These are phyloP conservation scores for Gastrodia elata DNA, from an alignment of 106 monocot species.

Conservation along the genomic window DNA sequence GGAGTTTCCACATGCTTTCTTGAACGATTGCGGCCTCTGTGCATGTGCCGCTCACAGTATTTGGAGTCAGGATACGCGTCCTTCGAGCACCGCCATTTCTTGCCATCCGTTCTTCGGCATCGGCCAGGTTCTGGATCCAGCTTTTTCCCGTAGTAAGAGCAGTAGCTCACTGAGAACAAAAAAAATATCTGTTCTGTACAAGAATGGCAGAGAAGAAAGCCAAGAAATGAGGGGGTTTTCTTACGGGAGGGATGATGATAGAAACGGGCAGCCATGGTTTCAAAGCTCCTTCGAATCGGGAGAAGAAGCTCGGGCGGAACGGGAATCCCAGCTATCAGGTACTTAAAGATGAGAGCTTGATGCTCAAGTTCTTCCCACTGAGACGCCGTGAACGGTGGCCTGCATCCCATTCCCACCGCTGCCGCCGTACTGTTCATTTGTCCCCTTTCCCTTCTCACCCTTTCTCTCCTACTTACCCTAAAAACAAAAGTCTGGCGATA, in stretches of 20 bases:
- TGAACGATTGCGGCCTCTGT: slow-evolving; percentile 82
- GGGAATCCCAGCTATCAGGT: slow-evolving; percentile 31
- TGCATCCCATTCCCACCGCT: slow-evolving; percentile 7
- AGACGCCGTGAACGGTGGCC: slow-evolving; percentile 37
- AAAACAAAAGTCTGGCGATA: neutral
- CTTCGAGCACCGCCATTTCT: slow-evolving; percentile 75
- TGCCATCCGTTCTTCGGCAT: slow-evolving; percentile 65
- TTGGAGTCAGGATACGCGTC: slow-evolving; percentile 67
- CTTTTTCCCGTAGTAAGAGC: slow-evolving; percentile 58
- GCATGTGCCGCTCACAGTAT: slow-evolving; percentile 88
- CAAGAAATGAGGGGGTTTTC: neutral
- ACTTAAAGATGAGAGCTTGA: slow-evolving; percentile 46
- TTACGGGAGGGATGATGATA: slow-evolving; percentile 33
- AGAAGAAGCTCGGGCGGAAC: slow-evolving; percentile 34
- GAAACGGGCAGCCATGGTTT: slow-evolving; percentile 27
- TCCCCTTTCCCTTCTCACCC: neutral
- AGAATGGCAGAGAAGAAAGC: neutral
- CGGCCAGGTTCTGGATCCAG: slow-evolving; percentile 75
- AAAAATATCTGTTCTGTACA: neutral
- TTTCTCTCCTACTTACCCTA: neutral
- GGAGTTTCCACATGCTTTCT: slow-evolving; percentile 79
- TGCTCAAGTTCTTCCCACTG: slow-evolving; percentile 61
- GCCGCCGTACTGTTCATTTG: slow-evolving; percentile 20
- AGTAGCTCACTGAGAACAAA: slow-evolving; percentile 35
- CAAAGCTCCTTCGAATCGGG: slow-evolving; percentile 30